Evolutionary conservation across 306 rosid species (phyloP), one percentile per base, ranked within the genome.

Genomic region (Fragaria nilgerrensis): DNA sequence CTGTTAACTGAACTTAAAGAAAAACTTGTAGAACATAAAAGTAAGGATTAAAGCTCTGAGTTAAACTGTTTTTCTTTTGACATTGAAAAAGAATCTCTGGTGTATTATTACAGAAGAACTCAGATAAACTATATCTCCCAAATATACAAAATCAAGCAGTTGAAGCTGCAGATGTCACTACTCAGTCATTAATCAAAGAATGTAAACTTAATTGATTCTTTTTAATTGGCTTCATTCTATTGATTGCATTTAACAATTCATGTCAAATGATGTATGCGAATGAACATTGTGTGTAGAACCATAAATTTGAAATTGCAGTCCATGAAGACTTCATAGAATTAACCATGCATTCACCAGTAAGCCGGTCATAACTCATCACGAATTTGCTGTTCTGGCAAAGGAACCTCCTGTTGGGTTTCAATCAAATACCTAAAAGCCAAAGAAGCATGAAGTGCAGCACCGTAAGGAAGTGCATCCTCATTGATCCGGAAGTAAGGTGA

Each of bases 381-480:
- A 67, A 9, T 19, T 49, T 80, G 76, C 74, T 63, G 84, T 49
- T 71, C 83, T 1, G 65, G 80, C 44, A 16, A 56, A 39, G 84
- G 20, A 56, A 41, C 72, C 36, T 80, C 78, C 59, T 76, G 77
- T 45, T 80, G 89, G 80, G 80, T 50, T 34, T 83, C 80, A 23
- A 75, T 84, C 79, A 94, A 92, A 80, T 85, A 92, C 55, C 75
- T 87, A 45, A 82, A 62, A 59, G 96, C 97, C 62, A 94, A 74
- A 47, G 95, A 87, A 68, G 98, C 98, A 74, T 92, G 97, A 82
- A 94, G 92, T 32, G 98, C 95, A 79, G 97, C 97, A 3, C 97
- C 97, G 56, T 85, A 89, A 68, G 93, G 89, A 53, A 92, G 82
- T 59, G 76, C 92, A 47, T 86, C 96, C 88, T 92, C 98, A 5